Percentiles rank a stretch among this genome's conserved stretches.
Evolutionary conservation across 305 asterid species (phyloP).

Genomic region (Fraxinus sp.): DNA sequence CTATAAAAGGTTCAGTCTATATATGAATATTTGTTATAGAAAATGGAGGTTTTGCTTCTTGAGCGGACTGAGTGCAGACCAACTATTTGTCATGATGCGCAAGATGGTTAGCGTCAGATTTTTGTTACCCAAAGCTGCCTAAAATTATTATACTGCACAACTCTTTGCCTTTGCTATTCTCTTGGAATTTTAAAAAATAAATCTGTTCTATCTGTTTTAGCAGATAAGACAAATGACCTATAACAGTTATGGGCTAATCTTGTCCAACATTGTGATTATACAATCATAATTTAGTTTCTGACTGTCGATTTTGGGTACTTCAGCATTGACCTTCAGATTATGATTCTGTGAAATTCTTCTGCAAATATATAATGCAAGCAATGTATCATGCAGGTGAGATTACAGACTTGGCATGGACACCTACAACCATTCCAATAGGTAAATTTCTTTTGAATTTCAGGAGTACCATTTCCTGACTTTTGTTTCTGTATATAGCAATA

Average conservation of each 20-base stretch:
- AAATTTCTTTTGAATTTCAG: constrained; percentile 12
- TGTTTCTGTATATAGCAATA: not conserved
- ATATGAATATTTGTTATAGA: not conserved
- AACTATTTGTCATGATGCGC: not conserved
- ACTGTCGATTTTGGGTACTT: not conserved
- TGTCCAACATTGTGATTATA: not conserved
- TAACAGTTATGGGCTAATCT: not conserved
- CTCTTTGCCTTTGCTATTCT: not conserved
- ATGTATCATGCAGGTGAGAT: constrained; percentile 66
- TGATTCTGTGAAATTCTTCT: constrained; percentile 6
- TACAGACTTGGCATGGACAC: constrained; percentile 85
- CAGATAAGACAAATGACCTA: not conserved
- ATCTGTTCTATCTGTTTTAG: not conserved
- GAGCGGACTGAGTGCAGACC: not conserved
- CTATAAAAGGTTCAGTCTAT: not conserved
- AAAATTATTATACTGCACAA: not conserved
- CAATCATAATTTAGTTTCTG: not conserved
- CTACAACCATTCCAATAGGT: constrained; percentile 61
- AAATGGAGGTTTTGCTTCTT: not conserved
- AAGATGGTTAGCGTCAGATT: not conserved
- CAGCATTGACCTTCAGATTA: not conserved
- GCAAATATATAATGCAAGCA: constrained; percentile 18
- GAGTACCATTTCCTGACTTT: not conserved
- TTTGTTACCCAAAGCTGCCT: not conserved
- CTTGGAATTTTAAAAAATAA: not conserved